These are phyloP conservation scores for Saussurea involucrata DNA, from an alignment of 129 eudicot species.

Conservation along the genomic window DNA sequence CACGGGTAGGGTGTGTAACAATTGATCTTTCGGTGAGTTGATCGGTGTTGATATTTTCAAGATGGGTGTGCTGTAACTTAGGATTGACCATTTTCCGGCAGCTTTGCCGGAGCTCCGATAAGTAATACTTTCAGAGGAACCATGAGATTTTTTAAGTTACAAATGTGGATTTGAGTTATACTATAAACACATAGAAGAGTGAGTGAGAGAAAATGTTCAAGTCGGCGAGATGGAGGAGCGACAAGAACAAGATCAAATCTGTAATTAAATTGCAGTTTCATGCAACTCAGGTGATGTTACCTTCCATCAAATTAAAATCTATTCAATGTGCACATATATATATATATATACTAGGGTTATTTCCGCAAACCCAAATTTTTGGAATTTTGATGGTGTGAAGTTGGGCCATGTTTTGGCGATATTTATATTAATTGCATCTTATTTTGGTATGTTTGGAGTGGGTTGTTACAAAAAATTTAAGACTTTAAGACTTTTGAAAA, in stretches of 20 bases:
- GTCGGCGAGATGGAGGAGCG: slow-evolving; percentile 88
- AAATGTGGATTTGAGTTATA: slow-evolving; percentile 26
- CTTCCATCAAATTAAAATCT: not conserved
- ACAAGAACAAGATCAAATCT: slow-evolving; percentile 86
- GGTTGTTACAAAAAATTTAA: too few relatives aligned
- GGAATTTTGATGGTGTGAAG: too few relatives aligned
- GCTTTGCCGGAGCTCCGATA: slow-evolving; percentile 63
- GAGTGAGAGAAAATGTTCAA: slow-evolving; percentile 56
- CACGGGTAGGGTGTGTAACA: slow-evolving; percentile 2
- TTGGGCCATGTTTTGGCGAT: too few relatives aligned
- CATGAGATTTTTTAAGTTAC: not conserved
- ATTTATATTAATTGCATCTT: too few relatives aligned
- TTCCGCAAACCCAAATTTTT: too few relatives aligned
- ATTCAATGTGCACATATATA: not conserved
- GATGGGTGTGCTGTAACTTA: not conserved
- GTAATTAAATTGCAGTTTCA: slow-evolving; percentile 78
- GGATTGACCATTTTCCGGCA: slow-evolving; percentile 12
- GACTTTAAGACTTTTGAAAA: too few relatives aligned
- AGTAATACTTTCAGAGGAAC: slow-evolving; percentile 25
- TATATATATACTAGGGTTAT: too few relatives aligned
- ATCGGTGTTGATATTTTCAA: not conserved
- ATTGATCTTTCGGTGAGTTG: slow-evolving; percentile 19
- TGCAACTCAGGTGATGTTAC: slow-evolving; percentile 73
- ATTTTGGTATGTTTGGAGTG: too few relatives aligned
- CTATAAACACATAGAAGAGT: not conserved